These are phyloP conservation scores for Heimioporus sp. DNA, from an alignment of 768 basidiomycete species.

Conservation along the genomic window DNA sequence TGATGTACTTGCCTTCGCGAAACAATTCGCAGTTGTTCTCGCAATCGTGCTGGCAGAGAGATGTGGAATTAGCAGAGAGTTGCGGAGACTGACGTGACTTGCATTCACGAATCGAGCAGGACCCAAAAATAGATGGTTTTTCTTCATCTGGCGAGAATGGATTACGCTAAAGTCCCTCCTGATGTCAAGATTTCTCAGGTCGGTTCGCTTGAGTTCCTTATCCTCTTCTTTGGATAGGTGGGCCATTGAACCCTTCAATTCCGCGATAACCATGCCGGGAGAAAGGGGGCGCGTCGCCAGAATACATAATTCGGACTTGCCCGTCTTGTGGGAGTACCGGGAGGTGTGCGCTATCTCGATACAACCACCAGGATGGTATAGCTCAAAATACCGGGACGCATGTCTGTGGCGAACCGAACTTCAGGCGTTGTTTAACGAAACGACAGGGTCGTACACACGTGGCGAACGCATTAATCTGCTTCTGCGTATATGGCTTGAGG, in stretches of 20 bases:
- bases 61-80: not conserved
- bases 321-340: constrained; percentile 81
- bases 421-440: constrained; percentile 25
- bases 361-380: constrained; percentile 78
- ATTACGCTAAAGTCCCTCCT: constrained; percentile 90
- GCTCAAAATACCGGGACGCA: constrained; percentile 85
- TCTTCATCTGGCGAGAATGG: constrained; percentile 88
- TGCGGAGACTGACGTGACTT: constrained; percentile 32
- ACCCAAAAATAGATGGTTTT: constrained; percentile 87
- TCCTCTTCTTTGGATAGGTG: constrained; percentile 85
- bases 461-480: constrained; percentile 88
- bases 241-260: constrained; percentile 89
- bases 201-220: constrained; percentile 80
- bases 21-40: constrained; percentile 88
- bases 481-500: constrained; percentile 70
- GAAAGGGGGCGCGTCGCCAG: constrained; percentile 72
- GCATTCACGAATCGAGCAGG: constrained; percentile 93
- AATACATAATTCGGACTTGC: constrained; percentile 87
- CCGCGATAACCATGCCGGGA: constrained; percentile 73
- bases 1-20: constrained; percentile 86
- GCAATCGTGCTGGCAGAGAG: constrained; percentile 72
- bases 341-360: constrained; percentile 91
- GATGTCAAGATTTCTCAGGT: constrained; percentile 65
- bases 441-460: constrained; percentile 60
- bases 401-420: constrained; percentile 50